Evolutionary conservation across 2,329 filamentous ascomycete genomes (phyloP), one percentile per base, ranked within the genome.

Genomic region (Aureobasidium sp.): DNA sequence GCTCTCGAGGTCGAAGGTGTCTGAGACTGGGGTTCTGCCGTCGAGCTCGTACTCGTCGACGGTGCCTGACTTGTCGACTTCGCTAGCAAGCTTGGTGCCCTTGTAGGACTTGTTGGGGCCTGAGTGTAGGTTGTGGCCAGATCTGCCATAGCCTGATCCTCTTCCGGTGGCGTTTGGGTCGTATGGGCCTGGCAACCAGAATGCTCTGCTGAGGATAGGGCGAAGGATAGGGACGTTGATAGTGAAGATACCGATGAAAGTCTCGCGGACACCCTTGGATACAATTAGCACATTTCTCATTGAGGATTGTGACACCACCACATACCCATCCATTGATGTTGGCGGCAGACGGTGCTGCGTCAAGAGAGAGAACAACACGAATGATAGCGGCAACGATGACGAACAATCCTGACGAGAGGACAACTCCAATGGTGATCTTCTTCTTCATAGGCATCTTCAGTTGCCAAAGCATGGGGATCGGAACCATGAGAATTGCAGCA

Each of bases 371-470:
- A n/a, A 67, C 65, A 31, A 68, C 67, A 9, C 71, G 68, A 15
- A 72, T 65, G 46, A 74, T 67, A 21, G 73, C 72, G 1, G 73
- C 70, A 3, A 64, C 63, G 59, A 74, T 73, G 63, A 73, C 68
- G 60, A 74, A 73, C 7, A 73, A 33, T 27, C 72, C 71, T 1
- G 72, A 73, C 4, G 66, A 70, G 0, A 74, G 66, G 8, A 75
- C 63, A 0, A 71, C n/a, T 6, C 62, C 67, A 35, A 75, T 65
- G 10, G 66, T 66, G 27, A 74, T 59, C 54, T 73, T 74, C 57
- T 69, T 70, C 11, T 62, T 66, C 0, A 68, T 21, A 0, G 69
- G 67, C 1, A 72, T 65, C 47, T 69, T 67, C 7, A 74, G 63
- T 6, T 64, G 65, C 68, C 69, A 74, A 3, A 74, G 64, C 21